These are phyloP conservation scores for Lecanicillium sp. DNA, from an alignment of 2,329 filamentous ascomycete genomes.

Conservation along the genomic window DNA sequence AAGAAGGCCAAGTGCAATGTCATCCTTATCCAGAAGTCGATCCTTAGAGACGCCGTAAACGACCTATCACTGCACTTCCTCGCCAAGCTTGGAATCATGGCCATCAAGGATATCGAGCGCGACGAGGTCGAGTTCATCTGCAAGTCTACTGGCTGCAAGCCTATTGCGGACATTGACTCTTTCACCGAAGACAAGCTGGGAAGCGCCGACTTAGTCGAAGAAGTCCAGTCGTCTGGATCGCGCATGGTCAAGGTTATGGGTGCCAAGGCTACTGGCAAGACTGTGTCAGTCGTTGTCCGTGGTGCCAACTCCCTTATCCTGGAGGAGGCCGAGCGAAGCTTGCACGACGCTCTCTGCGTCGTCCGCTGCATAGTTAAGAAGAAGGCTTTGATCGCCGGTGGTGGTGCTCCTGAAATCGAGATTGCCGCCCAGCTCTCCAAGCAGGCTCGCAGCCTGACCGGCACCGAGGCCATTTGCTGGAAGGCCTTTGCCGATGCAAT, in stretches of 20 bases:
- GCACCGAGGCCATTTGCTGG: conserved; percentile 97
- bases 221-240: conserved; percentile 78
- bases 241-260: conserved; percentile 94
- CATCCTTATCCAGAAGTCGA: conserved; percentile 96
- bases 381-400: conserved; percentile 96
- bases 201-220: conserved; percentile 87
- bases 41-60: conserved; percentile 94
- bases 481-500: conserved; percentile 97
- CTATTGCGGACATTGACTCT: conserved; percentile 95
- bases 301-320: conserved; percentile 92
- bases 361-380: conserved; percentile 98
- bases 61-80: conserved; percentile 96
- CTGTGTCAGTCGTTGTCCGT: conserved; percentile 88
- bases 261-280: conserved; percentile 77
- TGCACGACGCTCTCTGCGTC: conserved; percentile 96
- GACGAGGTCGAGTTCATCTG: conserved; percentile 99
- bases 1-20: conserved; percentile 99
- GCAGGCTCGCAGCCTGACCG: conserved; percentile 74
- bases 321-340: conserved; percentile 91
- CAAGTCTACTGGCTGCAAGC: conserved; percentile 98
- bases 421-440: conserved; percentile 82
- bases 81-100: conserved; percentile 91
- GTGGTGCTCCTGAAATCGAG: conserved; percentile 93
- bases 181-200: conserved; percentile 99
- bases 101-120: conserved; percentile 95